A percentile compares a stretch with the other conserved stretches of the same genome.
Conservation (phyloP, 805 yeast genomes). For the Cyberlindnera suaveolens region DNA sequence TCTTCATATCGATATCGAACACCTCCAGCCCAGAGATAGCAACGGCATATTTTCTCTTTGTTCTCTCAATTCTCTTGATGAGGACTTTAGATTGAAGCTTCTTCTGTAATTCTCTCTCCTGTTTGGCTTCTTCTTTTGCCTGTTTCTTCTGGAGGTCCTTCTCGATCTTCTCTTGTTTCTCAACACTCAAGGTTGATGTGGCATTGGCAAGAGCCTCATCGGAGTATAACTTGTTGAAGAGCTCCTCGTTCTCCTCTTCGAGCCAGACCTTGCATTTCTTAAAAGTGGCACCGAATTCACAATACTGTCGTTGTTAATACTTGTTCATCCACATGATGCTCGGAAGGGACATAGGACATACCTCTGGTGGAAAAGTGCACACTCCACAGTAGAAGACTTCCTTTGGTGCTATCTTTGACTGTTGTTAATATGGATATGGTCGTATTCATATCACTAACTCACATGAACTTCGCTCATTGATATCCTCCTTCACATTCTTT, state of each 20-base stretch:
- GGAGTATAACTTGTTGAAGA: conserved; percentile 55
- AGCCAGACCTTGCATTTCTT: conserved; percentile 86
- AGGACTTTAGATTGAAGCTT: conserved; percentile 74
- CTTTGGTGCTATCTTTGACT: conserved; percentile 22
- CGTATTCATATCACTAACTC: background rate
- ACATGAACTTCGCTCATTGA: conserved; percentile 7
- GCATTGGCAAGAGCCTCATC: conserved; percentile 52
- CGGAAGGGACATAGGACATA: conserved; percentile 10
- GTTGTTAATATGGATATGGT: conserved; percentile 1
- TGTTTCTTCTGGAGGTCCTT: conserved; percentile 81
- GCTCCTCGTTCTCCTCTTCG: conserved; percentile 46
- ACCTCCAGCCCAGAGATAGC: conserved; percentile 86
- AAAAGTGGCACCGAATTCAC: conserved; percentile 83
- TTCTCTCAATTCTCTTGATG: conserved; percentile 83
- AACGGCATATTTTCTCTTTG: conserved; percentile 81
- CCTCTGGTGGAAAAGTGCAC: conserved; percentile 78
- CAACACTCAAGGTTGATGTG: conserved; percentile 57
- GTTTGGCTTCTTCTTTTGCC: conserved; percentile 77
- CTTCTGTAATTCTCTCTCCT: conserved; percentile 76
- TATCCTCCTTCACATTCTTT: background rate
- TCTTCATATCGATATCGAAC: conserved; percentile 83
- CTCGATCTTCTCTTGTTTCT: conserved; percentile 76
- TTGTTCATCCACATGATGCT: background rate
- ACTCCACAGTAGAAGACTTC: conserved; percentile 65
- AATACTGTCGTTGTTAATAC: conserved; percentile 38